A percentile compares a stretch with the other conserved stretches of the same genome.
phyloP scores from a whole-genome alignment of 1,284 basidiomycete species.

The Gomphus sp. region DNA sequence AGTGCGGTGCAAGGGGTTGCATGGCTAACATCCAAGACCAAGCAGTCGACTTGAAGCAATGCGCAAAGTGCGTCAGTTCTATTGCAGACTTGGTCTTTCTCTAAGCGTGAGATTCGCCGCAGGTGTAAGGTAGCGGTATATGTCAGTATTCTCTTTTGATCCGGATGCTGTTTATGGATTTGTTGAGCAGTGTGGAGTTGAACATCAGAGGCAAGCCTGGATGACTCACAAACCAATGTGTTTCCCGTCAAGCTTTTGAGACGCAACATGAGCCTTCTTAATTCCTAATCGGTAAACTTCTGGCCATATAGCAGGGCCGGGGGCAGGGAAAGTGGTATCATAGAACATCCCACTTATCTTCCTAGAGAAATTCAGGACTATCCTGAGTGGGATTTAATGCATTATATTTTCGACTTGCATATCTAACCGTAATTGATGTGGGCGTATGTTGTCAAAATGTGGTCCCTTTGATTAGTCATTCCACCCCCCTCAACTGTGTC shows the following conservation, averaged over 20 bases:
- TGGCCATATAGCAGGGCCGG: too few relatives aligned
- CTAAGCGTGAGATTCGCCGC: not conserved
- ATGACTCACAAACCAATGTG: slow-evolving; percentile 26
- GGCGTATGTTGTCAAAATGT: not conserved
- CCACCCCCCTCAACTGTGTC: not conserved
- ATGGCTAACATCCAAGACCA: slow-evolving; percentile 15
- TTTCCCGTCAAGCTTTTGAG: slow-evolving; percentile 23
- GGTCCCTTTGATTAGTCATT: not conserved
- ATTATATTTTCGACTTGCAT: too few relatives aligned
- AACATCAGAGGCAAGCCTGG: slow-evolving; percentile 30
- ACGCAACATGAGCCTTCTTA: not conserved
- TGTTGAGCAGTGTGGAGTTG: slow-evolving; percentile 22
- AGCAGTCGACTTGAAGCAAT: slow-evolving; percentile 23
- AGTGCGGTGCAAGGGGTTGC: slow-evolving; percentile 21
- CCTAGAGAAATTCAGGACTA: too few relatives aligned
- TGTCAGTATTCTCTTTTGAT: slow-evolving; percentile 19
- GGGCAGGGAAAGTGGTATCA: too few relatives aligned
- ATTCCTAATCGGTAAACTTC: not conserved
- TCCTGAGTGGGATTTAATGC: too few relatives aligned
- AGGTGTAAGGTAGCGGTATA: slow-evolving; percentile 33
- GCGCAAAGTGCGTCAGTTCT: slow-evolving; percentile 21
- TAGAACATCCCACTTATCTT: too few relatives aligned
- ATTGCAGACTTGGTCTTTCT: not conserved
- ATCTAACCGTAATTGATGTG: too few relatives aligned
- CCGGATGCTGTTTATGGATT: not conserved